phyloP scores from a whole-genome alignment of 208 protist species.

The Crithidia fasciculata region DNA sequence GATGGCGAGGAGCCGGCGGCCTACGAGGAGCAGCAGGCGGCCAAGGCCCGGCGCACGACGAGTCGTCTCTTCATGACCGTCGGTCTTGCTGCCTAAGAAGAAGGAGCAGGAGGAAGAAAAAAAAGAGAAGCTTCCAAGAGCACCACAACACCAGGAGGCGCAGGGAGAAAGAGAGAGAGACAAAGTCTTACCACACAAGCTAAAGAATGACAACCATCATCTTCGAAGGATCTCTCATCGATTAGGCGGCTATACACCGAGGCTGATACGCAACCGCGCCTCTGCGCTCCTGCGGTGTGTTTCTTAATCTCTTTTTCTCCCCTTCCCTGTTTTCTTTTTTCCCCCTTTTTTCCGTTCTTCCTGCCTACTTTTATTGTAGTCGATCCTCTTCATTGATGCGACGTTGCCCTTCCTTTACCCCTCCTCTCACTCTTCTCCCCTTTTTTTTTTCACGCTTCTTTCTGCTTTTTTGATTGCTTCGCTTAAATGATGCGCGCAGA shows the following conservation, averaged over 20 bases:
- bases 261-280: too few relatives aligned
- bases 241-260: background rate
- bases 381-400: slow-evolving; percentile 8
- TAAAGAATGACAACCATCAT: too few relatives aligned
- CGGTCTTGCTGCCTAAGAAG: slow-evolving; percentile 29
- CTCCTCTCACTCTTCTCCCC: background rate
- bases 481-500: too few relatives aligned
- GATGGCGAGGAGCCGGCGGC: slow-evolving; percentile 53
- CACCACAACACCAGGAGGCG: too few relatives aligned
- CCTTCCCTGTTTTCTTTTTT: slow-evolving; percentile 28
- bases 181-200: too few relatives aligned
- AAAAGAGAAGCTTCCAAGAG: too few relatives aligned
- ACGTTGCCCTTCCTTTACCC: background rate
- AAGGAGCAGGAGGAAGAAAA: background rate
- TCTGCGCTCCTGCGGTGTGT: background rate
- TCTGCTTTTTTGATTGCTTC: background rate
- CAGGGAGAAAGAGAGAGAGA: too few relatives aligned
- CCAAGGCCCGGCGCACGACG: slow-evolving; percentile 31
- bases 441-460: slow-evolving; percentile 28
- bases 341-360: slow-evolving; percentile 26
- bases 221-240: background rate
- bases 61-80: slow-evolving; percentile 37
- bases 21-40: slow-evolving; percentile 47
- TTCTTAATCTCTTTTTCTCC: slow-evolving; percentile 6
- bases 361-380: slow-evolving; percentile 13